A percentile compares a stretch with the other conserved stretches of the same genome.
phyloP scores from a whole-genome alignment of 2,329 filamentous ascomycete genomes.

The Colletotrichum eremochloae region DNA sequence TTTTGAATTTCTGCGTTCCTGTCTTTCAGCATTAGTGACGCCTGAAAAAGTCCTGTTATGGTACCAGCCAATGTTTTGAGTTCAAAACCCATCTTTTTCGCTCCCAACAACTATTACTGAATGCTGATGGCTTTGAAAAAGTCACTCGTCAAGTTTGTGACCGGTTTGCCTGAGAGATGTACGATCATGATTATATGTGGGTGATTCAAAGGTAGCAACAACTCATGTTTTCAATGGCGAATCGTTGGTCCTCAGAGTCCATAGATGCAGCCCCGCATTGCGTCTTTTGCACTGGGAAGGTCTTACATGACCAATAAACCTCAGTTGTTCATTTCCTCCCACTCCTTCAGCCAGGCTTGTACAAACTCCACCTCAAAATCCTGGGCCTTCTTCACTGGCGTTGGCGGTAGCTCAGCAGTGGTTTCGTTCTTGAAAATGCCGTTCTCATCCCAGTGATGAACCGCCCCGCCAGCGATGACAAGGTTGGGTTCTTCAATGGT shows the following conservation, averaged over 20 bases:
- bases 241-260: no score
- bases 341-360: constrained; percentile 75
- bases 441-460: constrained; percentile 87
- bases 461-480: constrained; percentile 73
- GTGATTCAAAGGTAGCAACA: background rate
- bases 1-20: no score
- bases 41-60: no score
- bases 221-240: background rate
- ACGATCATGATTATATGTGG: background rate
- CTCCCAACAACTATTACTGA: no score
- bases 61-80: no score
- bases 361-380: constrained; percentile 72
- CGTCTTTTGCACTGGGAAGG: background rate
- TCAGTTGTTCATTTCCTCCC: constrained; percentile 49
- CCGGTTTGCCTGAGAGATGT: no score
- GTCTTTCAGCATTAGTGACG: no score
- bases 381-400: constrained; percentile 71
- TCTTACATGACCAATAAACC: background rate
- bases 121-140: no score
- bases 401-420: constrained; percentile 67
- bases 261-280: background rate
- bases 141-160: no score
- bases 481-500: constrained; percentile 77
- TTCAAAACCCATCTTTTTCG: no score
- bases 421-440: constrained; percentile 75